Base-by-base conservation (phyloP, 1,139 yeast genomes). In the Candida smagusa region DNA sequence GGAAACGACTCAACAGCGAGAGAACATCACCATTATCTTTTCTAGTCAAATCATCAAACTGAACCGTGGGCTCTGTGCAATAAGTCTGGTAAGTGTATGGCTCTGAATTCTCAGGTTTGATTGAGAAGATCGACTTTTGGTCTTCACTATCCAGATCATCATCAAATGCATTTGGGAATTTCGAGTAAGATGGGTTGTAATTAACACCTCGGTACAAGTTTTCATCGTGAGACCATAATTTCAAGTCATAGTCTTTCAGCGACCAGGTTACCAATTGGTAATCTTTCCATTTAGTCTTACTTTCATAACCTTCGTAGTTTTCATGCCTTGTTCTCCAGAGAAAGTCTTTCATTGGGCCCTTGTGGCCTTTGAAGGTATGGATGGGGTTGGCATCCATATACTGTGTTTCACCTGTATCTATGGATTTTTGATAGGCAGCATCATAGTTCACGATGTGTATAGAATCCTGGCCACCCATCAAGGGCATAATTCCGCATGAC, bases 261-360 rank as follows among this genome's bases (percentile, higher is more conserved):
- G 95, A 84, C 97, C 97, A 92, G 0, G 98, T 87, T 0, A 92
- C 94, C 37, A 92, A 61, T 56, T 90, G 97, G 53, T 77, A 89
- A 44, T 88, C 96, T 39, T 89, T 70, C 65, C 89, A 89, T 48
- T 79, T 82, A 7, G 69, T 50, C 6, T 62, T 65, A 2, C 73
- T 58, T 12, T 72, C 72, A 45, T 46, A 64, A 69, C 59, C 63
- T 23, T 56, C 58, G 38, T 68, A 69, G 4, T 42, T 42, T 31
- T 58, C 69, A 40, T 64, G 71, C 38, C 87, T 66, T 7, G 79
- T 66, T 48, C 97, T 68, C 97, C 97, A 90, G 2, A 90, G 67
- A 55, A 89, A 88, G 54, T 90, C 97, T 34, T 83, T 82, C 13
- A 90, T 82, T 2, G 92, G 85, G 35, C 86, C 95, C 1, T 77